These are phyloP conservation scores for Globisporangium nunn DNA, from an alignment of 352 stramenopile genomes.

Conservation along the genomic window DNA sequence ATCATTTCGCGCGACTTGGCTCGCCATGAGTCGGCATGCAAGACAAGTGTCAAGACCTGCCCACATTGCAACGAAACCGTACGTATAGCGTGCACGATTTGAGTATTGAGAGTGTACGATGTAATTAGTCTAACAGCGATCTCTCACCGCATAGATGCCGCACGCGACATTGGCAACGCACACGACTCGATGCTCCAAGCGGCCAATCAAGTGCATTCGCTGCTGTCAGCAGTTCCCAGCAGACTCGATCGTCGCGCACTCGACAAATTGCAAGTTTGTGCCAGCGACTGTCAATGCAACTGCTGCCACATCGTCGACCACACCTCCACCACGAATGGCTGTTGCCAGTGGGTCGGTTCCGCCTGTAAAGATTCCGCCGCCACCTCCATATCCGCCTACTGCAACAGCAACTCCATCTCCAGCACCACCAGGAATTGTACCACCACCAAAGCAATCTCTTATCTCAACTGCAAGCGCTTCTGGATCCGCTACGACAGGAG, in stretches of 20 bases:
- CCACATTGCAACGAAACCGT: conserved; percentile 62
- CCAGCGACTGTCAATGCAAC: conserved; percentile 3
- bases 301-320: not conserved
- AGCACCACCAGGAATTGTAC: not conserved
- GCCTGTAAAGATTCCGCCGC: conserved; percentile 33
- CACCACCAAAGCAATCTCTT: not conserved
- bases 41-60: conserved; percentile 56
- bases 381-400: conserved; percentile 39
- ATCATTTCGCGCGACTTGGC: conserved; percentile 59
- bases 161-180: conserved; percentile 37
- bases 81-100: conserved; percentile 1
- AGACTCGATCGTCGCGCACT: conserved; percentile 66
- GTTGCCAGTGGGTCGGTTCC: not conserved
- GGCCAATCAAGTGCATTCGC: conserved; percentile 78
- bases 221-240: conserved; percentile 72
- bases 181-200: conserved; percentile 55
- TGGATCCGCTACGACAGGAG: not conserved
- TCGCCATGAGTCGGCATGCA: conserved; percentile 63
- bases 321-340: not conserved
- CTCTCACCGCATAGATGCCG: conserved; percentile 30
- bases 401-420: not conserved
- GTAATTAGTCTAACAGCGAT: not conserved
- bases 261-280: conserved; percentile 59
- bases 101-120: too few species aligned
- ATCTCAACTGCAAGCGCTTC: not conserved